phyloP scores from a whole-genome alignment of 352 stramenopile species.

The Aphanomyces euteiches region DNA sequence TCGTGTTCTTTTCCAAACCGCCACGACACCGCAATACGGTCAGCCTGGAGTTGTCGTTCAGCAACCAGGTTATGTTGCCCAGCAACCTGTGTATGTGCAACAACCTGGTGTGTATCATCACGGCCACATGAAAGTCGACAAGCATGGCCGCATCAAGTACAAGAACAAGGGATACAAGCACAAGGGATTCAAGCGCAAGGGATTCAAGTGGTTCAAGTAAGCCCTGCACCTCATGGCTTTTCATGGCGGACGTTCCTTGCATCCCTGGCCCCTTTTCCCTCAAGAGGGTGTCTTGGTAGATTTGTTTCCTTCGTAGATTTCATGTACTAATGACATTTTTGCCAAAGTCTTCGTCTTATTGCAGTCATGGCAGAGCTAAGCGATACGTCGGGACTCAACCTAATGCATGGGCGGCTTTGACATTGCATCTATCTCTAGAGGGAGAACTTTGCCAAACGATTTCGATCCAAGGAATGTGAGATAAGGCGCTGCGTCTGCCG shows the following conservation, averaged over 20 bases:
- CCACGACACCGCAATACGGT: slow-evolving; percentile 11
- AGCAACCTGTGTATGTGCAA: slow-evolving; percentile 26
- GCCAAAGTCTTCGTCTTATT: too few species aligned
- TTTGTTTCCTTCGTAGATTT: too few species aligned
- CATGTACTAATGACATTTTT: too few species aligned
- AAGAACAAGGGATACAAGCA: slow-evolving; percentile 23
- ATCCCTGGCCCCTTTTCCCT: too few species aligned
- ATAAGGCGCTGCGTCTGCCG: slow-evolving; percentile 38
- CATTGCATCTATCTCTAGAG: slow-evolving; percentile 5
- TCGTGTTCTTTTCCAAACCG: slow-evolving; percentile 23
- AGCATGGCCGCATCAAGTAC: neutral
- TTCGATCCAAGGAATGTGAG: slow-evolving; percentile 84
- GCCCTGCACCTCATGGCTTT: too few species aligned
- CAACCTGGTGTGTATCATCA: slow-evolving; percentile 25
- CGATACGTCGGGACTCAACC: too few species aligned
- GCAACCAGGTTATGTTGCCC: slow-evolving; percentile 1
- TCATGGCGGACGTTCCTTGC: too few species aligned
- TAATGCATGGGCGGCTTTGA: neutral
- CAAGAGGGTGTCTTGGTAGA: too few species aligned
- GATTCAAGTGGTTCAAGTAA: slow-evolving; percentile 26
- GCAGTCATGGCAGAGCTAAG: too few species aligned
- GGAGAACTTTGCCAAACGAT: slow-evolving; percentile 58
- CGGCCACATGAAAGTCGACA: slow-evolving; percentile 14
- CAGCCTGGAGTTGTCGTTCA: neutral
- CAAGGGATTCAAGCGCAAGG: slow-evolving; percentile 29